Evolutionary conservation across 148 eudicot genomes (phyloP).

Genomic region (Rhododendron ferrugineum): DNA sequence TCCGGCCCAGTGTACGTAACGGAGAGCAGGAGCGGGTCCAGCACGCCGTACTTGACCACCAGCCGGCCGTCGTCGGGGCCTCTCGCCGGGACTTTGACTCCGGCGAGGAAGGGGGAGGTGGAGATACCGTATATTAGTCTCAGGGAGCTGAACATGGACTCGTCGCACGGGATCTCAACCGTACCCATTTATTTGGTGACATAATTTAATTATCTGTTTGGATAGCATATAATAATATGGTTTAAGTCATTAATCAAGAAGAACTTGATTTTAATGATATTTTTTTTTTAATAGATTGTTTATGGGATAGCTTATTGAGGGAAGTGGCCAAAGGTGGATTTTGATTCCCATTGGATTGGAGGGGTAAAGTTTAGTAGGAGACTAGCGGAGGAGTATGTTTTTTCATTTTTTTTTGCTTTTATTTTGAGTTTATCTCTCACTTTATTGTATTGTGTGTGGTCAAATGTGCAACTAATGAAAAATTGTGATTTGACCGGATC

Average conservation of each 20-base stretch:
- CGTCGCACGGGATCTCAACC: constrained; percentile 37
- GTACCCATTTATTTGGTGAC: constrained; percentile 85
- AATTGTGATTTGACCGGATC: not conserved
- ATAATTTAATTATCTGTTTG: constrained; percentile 6
- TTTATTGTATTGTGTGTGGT: not conserved
- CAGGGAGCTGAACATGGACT: constrained; percentile 63
- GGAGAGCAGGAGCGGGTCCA: constrained; percentile 59
- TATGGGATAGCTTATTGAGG: not conserved
- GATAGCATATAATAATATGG: not conserved
- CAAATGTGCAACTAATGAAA: not conserved
- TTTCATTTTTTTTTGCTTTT: not conserved
- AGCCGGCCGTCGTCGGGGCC: constrained; percentile 59
- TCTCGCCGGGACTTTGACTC: constrained; percentile 30
- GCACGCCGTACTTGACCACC: constrained; percentile 47
- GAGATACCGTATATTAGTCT: constrained; percentile 65
- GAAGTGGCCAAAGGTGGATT: not conserved
- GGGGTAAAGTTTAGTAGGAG: too few species aligned
- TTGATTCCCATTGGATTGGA: not conserved
- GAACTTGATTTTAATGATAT: not conserved
- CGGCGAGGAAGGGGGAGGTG: constrained; percentile 29
- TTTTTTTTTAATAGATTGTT: not conserved
- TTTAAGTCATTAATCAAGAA: not conserved
- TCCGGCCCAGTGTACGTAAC: constrained; percentile 76
- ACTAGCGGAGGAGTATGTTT: not conserved
- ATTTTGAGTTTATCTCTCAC: not conserved